Conservation (phyloP, 2,329 filamentous ascomycete genomes). For the Emmonsiellopsis sp. region DNA sequence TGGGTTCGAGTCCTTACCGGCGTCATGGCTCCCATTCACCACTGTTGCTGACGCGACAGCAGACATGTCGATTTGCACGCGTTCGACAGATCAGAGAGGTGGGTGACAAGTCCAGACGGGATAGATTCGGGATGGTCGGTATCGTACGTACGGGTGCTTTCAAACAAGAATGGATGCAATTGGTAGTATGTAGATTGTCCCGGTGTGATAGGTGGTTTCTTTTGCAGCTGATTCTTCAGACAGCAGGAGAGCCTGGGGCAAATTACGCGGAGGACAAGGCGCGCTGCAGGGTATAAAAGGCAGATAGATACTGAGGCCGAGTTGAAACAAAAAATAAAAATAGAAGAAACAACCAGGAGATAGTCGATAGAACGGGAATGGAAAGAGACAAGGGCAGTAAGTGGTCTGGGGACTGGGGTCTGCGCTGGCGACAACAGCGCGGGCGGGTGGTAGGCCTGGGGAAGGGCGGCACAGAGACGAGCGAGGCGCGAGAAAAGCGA, state of each 20-base stretch:
- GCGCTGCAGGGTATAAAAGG: too few relatives aligned
- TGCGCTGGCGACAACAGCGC: background rate
- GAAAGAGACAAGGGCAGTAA: background rate
- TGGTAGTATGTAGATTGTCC: background rate
- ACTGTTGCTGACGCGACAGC: conserved; percentile 24
- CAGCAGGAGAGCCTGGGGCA: too few relatives aligned
- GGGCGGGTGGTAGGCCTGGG: background rate
- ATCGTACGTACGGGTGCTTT: background rate
- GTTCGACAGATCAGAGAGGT: background rate
- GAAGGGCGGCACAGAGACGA: conserved; percentile 3
- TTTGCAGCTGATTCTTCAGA: background rate
- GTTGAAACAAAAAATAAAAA: too few relatives aligned
- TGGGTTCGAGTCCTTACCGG: conserved; percentile 21
- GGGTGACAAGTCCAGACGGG: background rate
- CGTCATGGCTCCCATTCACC: conserved; percentile 21
- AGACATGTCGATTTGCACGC: conserved; percentile 19
- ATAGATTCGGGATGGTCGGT: background rate
- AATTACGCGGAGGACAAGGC: background rate
- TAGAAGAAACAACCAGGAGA: background rate
- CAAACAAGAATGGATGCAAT: background rate
- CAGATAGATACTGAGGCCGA: too few relatives aligned
- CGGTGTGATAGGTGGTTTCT: background rate
- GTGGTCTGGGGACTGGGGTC: background rate
- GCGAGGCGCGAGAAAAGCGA: conserved; percentile 12
- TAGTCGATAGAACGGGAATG: background rate